Conservation (phyloP, 148 eudicot genomes). For the Spergularia bocconei region DNA sequence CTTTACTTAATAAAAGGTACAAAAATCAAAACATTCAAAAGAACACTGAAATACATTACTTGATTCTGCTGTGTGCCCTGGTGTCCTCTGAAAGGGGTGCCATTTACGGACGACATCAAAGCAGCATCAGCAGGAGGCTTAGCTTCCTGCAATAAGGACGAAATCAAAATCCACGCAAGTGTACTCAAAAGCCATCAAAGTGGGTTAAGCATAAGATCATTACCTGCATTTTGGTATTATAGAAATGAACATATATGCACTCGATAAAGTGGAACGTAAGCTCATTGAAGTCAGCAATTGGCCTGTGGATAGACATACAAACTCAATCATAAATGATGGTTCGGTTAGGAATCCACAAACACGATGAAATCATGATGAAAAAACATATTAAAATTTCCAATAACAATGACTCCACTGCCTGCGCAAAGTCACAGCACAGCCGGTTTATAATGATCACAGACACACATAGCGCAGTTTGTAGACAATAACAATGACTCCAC, state of each 20-base stretch:
- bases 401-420: too few species aligned
- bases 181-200: not conserved
- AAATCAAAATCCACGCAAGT: slow-evolving; percentile 8
- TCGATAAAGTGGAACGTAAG: slow-evolving; percentile 72
- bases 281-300: slow-evolving; percentile 76
- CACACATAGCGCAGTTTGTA: too few species aligned
- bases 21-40: not conserved
- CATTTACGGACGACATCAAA: slow-evolving; percentile 32
- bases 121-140: slow-evolving; percentile 34
- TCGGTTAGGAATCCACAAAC: not conserved
- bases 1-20: not conserved
- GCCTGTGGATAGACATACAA: slow-evolving; percentile 47
- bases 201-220: slow-evolving; percentile 10
- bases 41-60: slow-evolving; percentile 32
- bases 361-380: not conserved
- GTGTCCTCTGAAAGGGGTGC: slow-evolving; percentile 46
- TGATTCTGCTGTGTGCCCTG: slow-evolving; percentile 59
- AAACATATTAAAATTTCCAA: too few species aligned
- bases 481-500: too few species aligned
- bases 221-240: slow-evolving; percentile 60
- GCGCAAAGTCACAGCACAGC: too few species aligned
- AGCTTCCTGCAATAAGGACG: slow-evolving; percentile 33
- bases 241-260: slow-evolving; percentile 64
- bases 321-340: not conserved
- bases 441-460: too few species aligned